Evolutionary conservation across 1,284 basidiomycete genomes (phyloP), one percentile per base, ranked within the genome.

Genomic region (Trametes sp.): DNA sequence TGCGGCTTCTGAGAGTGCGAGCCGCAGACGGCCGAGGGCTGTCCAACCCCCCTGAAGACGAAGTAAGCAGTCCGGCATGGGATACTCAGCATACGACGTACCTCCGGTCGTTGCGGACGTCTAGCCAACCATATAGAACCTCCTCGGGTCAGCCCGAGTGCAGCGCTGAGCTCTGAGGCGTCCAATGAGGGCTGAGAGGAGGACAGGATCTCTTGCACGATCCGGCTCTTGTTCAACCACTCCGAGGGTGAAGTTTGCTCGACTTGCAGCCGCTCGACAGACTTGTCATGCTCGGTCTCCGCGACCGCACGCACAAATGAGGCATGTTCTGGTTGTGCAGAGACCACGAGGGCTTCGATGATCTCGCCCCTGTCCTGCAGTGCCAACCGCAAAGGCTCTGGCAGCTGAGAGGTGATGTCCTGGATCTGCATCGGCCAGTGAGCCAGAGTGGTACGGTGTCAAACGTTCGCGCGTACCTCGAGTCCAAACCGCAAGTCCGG

Each of bases 401-500:
- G 78, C 62, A 88, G 76, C 36, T 80, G 70, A 59, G 79, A 69
- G 28, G 82, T 84, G 64, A 89, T 75, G 64, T 88, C 81, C 64
- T 73, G 68, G 52, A 88, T 84, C 87, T 89, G 68, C 2, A 54
- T 4, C 26, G 19, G 8, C 28, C 8, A 9, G 29, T 58, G 36
- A 54, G 44, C 19, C 14, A 41, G 31, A 2, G 36, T 46, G 16
- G 10, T 10, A 46, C 3, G 2, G 13, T 19, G 11, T 5, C 7
- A 23, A 13, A 26, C n/a, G 19, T 2, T 11, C 6, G 11, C 31
- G 59, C 80, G 71, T 64, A 94, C 93, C 87, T 95, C 88, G 67
- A 96, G 84, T 50, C 86, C 87, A 78, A 94, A 96, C 57, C 96
- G 86, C 53, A 90, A 87, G 76, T 98, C 96, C 41, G 96, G 96